phyloP scores from a whole-genome alignment of 176 grass and related monocot species.

The Phoenix dactylifera region DNA sequence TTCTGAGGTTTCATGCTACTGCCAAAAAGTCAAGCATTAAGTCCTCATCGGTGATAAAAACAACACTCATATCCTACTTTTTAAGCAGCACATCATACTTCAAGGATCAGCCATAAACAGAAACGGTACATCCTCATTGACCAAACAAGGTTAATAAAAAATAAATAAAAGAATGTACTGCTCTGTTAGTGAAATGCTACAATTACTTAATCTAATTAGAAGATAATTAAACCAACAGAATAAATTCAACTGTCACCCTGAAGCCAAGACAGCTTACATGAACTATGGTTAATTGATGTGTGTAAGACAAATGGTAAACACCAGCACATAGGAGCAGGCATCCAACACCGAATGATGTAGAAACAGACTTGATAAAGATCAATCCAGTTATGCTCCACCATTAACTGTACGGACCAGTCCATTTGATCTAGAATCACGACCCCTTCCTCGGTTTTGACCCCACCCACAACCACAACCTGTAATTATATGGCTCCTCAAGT shows the following conservation, averaged over 20 bases:
- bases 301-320: too few species aligned
- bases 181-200: conserved; percentile 72
- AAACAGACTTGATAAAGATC: conserved; percentile 12
- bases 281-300: conserved; percentile 2
- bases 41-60: too few species aligned
- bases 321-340: neutral
- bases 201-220: conserved; percentile 48
- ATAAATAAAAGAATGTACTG: conserved; percentile 90
- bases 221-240: conserved; percentile 37
- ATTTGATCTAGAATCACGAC: conserved; percentile 27
- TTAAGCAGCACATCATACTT: too few species aligned
- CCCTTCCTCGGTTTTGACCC: conserved; percentile 43
- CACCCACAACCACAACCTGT: conserved; percentile 51
- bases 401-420: neutral
- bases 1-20: too few species aligned
- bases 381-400: neutral
- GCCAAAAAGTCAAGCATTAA: too few species aligned
- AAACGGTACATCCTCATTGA: too few species aligned
- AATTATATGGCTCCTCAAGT: too few species aligned
- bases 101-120: too few species aligned
- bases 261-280: conserved; percentile 59
- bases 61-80: too few species aligned
- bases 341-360: conserved; percentile 14
- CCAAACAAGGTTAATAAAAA: neutral
- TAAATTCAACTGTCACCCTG: conserved; percentile 36